phyloP scores from a whole-genome alignment of 1,284 basidiomycete species.

The Ustilago crameri region DNA sequence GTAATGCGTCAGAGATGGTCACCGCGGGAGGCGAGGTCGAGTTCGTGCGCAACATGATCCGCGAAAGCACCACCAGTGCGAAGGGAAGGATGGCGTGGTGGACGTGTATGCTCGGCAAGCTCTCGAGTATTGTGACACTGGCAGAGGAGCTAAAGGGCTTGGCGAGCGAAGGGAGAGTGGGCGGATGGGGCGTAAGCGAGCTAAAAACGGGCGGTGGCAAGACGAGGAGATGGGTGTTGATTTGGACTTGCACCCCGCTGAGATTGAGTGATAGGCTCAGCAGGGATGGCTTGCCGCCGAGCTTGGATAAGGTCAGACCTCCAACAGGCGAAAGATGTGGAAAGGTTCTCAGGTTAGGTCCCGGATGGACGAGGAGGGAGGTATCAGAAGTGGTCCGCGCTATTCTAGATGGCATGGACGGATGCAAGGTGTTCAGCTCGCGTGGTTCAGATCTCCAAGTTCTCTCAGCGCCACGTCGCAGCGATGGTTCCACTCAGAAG shows the following conservation, averaged over 20 bases:
- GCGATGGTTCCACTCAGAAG: too few species aligned
- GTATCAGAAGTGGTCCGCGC: neutral
- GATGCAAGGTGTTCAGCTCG: constrained; percentile 14
- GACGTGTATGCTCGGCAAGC: constrained; percentile 88
- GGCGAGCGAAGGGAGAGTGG: constrained; percentile 59
- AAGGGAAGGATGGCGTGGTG: constrained; percentile 74
- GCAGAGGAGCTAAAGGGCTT: constrained; percentile 73
- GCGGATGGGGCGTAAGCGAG: constrained; percentile 85
- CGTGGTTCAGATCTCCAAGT: neutral
- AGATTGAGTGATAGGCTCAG: constrained; percentile 22
- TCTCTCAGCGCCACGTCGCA: too few species aligned
- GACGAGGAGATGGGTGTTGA: constrained; percentile 87
- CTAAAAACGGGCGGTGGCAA: constrained; percentile 78
- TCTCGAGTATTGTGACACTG: constrained; percentile 77
- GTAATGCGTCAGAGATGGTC: constrained; percentile 84
- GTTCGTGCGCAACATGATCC: constrained; percentile 82
- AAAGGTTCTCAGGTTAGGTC: constrained; percentile 8
- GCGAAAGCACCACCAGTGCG: constrained; percentile 76
- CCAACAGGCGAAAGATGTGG: constrained; percentile 7
- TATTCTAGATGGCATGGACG: constrained; percentile 16
- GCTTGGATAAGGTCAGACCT: constrained; percentile 3
- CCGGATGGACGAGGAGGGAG: constrained; percentile 24
- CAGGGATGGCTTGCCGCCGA: constrained; percentile 1
- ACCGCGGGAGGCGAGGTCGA: constrained; percentile 82
- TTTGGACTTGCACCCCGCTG: constrained; percentile 72